Percentiles rank a stretch among this genome's conserved stretches.
These are phyloP conservation scores for Pyrenula massariospora DNA, from an alignment of 495 filamentous ascomycete species.

Conservation along the genomic window DNA sequence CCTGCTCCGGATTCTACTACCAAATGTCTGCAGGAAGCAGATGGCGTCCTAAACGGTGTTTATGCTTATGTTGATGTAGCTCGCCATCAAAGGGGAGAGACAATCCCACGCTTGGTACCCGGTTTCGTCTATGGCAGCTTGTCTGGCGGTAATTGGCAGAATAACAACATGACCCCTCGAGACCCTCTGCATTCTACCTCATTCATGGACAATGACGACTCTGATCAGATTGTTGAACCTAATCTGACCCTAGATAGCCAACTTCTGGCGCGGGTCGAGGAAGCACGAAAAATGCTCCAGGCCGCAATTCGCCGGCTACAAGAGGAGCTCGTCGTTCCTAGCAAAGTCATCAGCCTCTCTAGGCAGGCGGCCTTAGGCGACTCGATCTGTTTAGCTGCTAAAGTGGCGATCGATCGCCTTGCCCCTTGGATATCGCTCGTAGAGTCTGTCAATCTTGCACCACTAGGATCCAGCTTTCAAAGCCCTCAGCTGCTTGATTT, in stretches of 20 bases:
- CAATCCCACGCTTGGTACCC: slow-evolving; percentile 77
- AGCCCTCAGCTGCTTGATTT: slow-evolving; percentile 84
- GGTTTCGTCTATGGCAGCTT: slow-evolving; percentile 81
- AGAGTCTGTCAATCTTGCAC: slow-evolving; percentile 76
- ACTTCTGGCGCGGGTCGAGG: slow-evolving; percentile 72
- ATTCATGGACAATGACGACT: slow-evolving; percentile 70
- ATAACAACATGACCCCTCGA: slow-evolving; percentile 62
- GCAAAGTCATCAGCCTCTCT: slow-evolving; percentile 61
- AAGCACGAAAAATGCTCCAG: slow-evolving; percentile 67
- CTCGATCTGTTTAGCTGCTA: slow-evolving; percentile 58
- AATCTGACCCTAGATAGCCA: slow-evolving; percentile 58
- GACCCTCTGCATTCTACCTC: slow-evolving; percentile 60
- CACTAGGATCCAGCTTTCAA: slow-evolving; percentile 61
- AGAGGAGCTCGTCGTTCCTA: slow-evolving; percentile 67
- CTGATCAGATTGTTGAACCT: slow-evolving; percentile 61
- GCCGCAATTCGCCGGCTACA: slow-evolving; percentile 76
- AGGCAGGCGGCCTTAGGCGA: slow-evolving; percentile 66
- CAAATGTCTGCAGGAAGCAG: slow-evolving; percentile 91
- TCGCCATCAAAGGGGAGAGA: slow-evolving; percentile 77
- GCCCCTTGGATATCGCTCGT: slow-evolving; percentile 77
- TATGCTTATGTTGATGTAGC: slow-evolving; percentile 94
- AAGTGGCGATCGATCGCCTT: slow-evolving; percentile 72
- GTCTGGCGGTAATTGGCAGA: slow-evolving; percentile 84
- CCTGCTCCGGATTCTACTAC: slow-evolving; percentile 73
- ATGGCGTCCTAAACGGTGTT: slow-evolving; percentile 85